Conservation (phyloP, 2,329 filamentous ascomycete species). For the Colletotrichum gigasporum region DNA sequence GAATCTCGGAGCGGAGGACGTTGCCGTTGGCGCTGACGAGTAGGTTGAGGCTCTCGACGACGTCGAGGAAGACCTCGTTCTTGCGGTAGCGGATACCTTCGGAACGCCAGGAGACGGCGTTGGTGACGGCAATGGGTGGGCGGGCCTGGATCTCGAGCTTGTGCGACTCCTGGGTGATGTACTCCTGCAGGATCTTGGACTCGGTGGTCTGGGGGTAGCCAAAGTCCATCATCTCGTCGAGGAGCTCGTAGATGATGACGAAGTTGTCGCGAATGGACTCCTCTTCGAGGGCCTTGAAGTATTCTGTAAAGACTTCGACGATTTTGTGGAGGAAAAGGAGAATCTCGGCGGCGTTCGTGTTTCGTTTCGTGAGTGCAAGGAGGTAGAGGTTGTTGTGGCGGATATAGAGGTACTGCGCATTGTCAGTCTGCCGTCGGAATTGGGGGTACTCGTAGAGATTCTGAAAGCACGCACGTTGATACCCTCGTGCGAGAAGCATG, state of each 20-base stretch:
- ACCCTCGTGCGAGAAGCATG: constrained; percentile 97
- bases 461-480: constrained; percentile 83
- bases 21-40: constrained; percentile 95
- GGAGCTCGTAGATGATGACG: constrained; percentile 97
- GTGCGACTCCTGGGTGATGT: constrained; percentile 99
- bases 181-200: constrained; percentile 97
- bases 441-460: constrained; percentile 16
- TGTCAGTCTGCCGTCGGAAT: constrained; percentile 31
- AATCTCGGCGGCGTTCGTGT: constrained; percentile 98
- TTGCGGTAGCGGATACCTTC: constrained; percentile 98
- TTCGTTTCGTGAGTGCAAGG: constrained; percentile 96
- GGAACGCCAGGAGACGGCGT: constrained; percentile 96
- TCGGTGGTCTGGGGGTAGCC: constrained; percentile 99
- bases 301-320: constrained; percentile 98
- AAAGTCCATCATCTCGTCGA: constrained; percentile 99
- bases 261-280: constrained; percentile 99
- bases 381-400: constrained; percentile 99
- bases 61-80: constrained; percentile 99
- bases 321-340: constrained; percentile 97
- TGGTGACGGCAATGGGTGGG: constrained; percentile 96
- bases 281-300: constrained; percentile 99
- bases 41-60: constrained; percentile 95
- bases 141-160: constrained; percentile 97
- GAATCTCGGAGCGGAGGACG: constrained; percentile 93
- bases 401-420: constrained; percentile 90